A percentile compares a stretch with the other conserved stretches of the same genome.
Evolutionary conservation across 1,284 basidiomycete genomes (phyloP).

Genomic region (Boletellus deceptivus): DNA sequence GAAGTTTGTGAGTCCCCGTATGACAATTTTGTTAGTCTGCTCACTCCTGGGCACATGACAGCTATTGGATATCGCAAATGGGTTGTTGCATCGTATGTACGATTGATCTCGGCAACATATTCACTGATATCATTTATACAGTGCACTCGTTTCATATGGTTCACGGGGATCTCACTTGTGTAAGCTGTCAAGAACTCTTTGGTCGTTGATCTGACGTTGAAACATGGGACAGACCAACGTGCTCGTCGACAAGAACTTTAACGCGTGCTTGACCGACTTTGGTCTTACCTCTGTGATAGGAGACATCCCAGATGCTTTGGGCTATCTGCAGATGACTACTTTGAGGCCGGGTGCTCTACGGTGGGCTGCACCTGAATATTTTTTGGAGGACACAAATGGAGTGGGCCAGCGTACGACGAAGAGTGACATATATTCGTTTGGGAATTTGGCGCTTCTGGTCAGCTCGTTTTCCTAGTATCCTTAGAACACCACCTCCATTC

Average conservation of each 20-base stretch:
- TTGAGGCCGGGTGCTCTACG: constrained; percentile 16
- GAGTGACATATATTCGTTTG: constrained; percentile 16
- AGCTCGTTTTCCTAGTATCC: neutral
- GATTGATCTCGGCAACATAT: neutral
- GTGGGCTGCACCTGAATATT: constrained; percentile 3
- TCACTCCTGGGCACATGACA: neutral
- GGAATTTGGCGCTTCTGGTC: constrained; percentile 11
- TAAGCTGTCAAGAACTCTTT: neutral
- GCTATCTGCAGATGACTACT: constrained; percentile 21
- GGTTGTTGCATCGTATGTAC: neutral
- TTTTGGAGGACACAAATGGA: neutral
- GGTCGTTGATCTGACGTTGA: neutral
- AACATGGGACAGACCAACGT: constrained; percentile 20
- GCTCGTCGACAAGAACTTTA: constrained; percentile 21
- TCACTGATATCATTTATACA: neutral
- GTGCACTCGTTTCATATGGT: neutral
- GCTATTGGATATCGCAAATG: neutral
- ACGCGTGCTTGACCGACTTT: constrained; percentile 6
- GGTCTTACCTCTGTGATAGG: constrained; percentile 21
- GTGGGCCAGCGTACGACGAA: neutral
- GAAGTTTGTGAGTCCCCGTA: neutral
- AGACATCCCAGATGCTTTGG: constrained; percentile 23
- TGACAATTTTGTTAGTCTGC: neutral
- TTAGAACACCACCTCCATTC: neutral
- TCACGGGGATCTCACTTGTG: constrained; percentile 1